Evolutionary conservation across 331 rosid genomes (phyloP).

Genomic region (Phaseolus coccineus): DNA sequence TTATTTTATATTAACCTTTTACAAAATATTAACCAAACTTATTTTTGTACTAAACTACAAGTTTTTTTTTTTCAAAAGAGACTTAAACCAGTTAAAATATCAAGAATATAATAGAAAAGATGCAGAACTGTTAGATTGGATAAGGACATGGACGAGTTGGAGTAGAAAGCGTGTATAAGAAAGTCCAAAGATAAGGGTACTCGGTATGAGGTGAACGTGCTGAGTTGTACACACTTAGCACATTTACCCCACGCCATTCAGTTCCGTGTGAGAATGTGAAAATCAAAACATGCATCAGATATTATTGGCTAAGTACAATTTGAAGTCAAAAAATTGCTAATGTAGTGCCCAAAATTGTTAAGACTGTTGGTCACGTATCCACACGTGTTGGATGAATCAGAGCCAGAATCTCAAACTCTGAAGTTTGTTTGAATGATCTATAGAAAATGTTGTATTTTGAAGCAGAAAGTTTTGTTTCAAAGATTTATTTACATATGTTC

Average conservation of each 20-base stretch:
- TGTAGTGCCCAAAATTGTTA: not conserved
- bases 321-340: not conserved
- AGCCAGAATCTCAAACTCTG: not conserved
- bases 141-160: not conserved
- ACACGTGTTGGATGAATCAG: not conserved
- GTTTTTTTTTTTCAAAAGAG: too few relatives aligned
- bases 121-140: too few relatives aligned
- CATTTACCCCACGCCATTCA: not conserved
- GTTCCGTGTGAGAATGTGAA: conserved; percentile 7
- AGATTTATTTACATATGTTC: too few relatives aligned
- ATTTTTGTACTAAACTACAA: too few relatives aligned
- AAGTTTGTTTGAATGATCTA: too few relatives aligned
- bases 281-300: not conserved
- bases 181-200: not conserved
- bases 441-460: too few relatives aligned
- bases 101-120: too few relatives aligned
- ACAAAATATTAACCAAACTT: too few relatives aligned
- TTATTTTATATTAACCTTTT: too few relatives aligned
- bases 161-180: not conserved
- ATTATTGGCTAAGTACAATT: not conserved
- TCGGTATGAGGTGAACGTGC: not conserved
- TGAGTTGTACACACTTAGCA: not conserved
- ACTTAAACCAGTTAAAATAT: too few relatives aligned
- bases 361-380: not conserved
- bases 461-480: too few relatives aligned